Evolutionary conservation across 805 yeast genomes (phyloP), one percentile per base, ranked within the genome.

Genomic region (Candida xyloterini): DNA sequence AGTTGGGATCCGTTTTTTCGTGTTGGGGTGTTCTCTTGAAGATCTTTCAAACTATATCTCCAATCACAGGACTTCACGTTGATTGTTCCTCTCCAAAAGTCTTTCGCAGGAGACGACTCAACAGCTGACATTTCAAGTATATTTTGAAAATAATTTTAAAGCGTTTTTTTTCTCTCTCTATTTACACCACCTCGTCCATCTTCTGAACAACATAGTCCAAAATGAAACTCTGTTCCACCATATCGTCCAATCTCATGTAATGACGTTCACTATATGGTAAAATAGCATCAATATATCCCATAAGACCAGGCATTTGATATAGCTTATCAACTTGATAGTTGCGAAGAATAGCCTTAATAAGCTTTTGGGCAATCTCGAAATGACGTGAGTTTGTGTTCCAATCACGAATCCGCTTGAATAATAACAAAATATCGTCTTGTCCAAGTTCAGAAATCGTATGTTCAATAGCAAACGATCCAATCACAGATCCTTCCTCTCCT

Each of bases 331-430:
- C 67, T 15, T 73, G 66, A 50, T 78, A 77, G 33, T 68, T 69
- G 29, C 66, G 63, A 43, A 93, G 65, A 24, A 91, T 63, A 16
- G 85, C 81, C 48, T 76, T 71, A 37, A 91, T 70, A 29, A 89
- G 65, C 42, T 78, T 79, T 63, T 91, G 99, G 10, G 96, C 85
- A 40, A 87, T 75, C 36, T 75, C 78, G 55, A 86, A 86, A 26
- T 87, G 80, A 55, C 79, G 78, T 38, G 86, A 84, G 60, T 88
- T 91, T 31, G 95, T 82, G 60, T 93, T 93, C 99, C 99, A 93
- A 57, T 88, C 95, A 52, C 97, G 77, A 15, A 90, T 71, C 53
- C 95, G 80, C 55, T 77, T 76, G 60, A 93, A 74, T 16, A 93
- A 60, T 10, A 68, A 57, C 29, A 73, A 51, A 16, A 90, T 62